These are phyloP conservation scores for Alopecurus myosuroides DNA, from an alignment of 176 grass and related monocot species.

Conservation along the genomic window DNA sequence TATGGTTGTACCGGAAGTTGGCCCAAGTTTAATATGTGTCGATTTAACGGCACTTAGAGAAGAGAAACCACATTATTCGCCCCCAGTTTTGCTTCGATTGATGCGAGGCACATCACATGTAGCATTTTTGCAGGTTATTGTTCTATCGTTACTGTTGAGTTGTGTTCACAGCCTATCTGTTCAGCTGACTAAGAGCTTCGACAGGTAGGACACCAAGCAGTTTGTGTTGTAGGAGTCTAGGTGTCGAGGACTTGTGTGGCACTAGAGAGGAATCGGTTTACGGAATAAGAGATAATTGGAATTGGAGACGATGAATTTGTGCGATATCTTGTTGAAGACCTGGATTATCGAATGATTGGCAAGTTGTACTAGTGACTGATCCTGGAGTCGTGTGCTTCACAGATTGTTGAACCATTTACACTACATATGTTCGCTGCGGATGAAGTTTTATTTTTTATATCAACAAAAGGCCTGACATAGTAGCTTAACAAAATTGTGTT, in stretches of 20 bases:
- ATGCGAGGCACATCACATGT: background rate
- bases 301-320: background rate
- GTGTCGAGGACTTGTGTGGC: background rate
- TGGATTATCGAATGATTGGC: background rate
- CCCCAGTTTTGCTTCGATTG: background rate
- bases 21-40: background rate
- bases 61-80: background rate
- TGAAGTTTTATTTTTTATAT: conserved; percentile 12
- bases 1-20: background rate
- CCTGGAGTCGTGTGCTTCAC: background rate
- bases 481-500: background rate
- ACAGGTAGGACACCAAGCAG: background rate
- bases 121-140: background rate
- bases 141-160: background rate
- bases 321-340: background rate
- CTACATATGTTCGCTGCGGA: background rate
- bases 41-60: background rate
- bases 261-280: background rate
- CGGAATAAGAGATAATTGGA: background rate
- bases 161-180: background rate
- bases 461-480: background rate
- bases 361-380: background rate
- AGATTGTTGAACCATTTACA: background rate
- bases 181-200: background rate
- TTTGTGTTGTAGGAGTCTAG: background rate